phyloP scores from a whole-genome alignment of 2,329 filamentous ascomycete genomes.

The Neurospora crassa region DNA sequence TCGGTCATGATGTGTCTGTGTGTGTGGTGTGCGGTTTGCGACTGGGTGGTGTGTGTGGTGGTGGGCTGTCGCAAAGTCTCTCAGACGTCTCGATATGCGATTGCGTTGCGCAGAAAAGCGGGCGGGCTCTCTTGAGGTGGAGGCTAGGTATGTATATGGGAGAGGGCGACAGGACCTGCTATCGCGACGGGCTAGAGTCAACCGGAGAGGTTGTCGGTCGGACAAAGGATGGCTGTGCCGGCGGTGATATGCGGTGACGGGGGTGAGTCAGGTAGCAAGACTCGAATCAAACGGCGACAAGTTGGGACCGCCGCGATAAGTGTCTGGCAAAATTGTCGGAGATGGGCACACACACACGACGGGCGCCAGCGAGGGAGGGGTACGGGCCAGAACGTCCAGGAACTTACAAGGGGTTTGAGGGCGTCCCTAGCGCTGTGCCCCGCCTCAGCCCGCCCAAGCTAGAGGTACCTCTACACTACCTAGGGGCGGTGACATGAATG shows the following conservation, averaged over 20 bases:
- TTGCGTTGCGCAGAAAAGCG: neutral
- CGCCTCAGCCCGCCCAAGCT: neutral
- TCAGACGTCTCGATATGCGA: neutral
- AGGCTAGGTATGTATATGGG: neutral
- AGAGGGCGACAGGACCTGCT: neutral
- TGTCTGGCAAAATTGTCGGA: neutral
- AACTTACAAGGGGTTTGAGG: neutral
- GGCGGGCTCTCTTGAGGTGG: neutral
- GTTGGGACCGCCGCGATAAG: neutral
- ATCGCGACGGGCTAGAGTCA: neutral
- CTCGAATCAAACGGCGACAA: neutral
- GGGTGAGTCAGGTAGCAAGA: neutral
- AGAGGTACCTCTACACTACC: too few relatives aligned
- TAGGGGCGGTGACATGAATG: neutral
- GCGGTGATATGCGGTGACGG: neutral
- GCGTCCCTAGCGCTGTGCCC: neutral
- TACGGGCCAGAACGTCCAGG: neutral
- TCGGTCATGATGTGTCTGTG: conserved; percentile 32
- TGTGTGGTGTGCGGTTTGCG: neutral
- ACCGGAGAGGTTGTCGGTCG: neutral
- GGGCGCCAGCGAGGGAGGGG: neutral
- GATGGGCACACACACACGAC: neutral
- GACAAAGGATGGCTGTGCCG: neutral
- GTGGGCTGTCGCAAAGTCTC: neutral
- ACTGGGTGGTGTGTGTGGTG: neutral